A percentile compares a stretch with the other conserved stretches of the same genome.
phyloP scores from a whole-genome alignment of 2,329 filamentous ascomycete genomes.

The Fusarium lateritium region DNA sequence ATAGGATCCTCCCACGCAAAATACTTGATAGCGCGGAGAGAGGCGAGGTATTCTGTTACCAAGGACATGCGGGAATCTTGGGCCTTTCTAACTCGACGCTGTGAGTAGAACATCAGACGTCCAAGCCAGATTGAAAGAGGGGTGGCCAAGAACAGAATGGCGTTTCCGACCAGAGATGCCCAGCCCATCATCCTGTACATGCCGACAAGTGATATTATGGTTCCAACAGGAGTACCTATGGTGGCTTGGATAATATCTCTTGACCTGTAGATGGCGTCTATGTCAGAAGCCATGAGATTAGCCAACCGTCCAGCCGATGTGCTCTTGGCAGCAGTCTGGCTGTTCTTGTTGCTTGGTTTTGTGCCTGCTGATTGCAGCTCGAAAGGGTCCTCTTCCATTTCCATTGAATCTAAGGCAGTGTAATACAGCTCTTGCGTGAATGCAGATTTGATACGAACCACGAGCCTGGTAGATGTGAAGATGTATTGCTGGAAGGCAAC shows the following conservation, averaged over 20 bases:
- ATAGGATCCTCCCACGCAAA: slow-evolving; percentile 72
- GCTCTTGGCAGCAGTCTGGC: slow-evolving; percentile 51
- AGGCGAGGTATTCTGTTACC: slow-evolving; percentile 70
- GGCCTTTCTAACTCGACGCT: slow-evolving; percentile 67
- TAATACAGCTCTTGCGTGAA: slow-evolving; percentile 72
- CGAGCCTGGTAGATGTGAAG: slow-evolving; percentile 69
- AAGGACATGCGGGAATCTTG: slow-evolving; percentile 71
- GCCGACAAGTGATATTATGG: slow-evolving; percentile 63
- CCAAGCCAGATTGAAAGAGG: slow-evolving; percentile 67
- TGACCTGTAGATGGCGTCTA: slow-evolving; percentile 67
- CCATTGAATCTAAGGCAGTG: slow-evolving; percentile 69
- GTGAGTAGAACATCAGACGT: slow-evolving; percentile 64
- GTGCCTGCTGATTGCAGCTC: slow-evolving; percentile 43
- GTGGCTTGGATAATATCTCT: slow-evolving; percentile 65
- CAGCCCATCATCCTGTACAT: slow-evolving; percentile 70
- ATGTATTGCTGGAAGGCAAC: slow-evolving; percentile 70
- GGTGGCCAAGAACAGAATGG: slow-evolving; percentile 62
- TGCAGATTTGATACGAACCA: slow-evolving; percentile 69
- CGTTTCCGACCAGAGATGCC: slow-evolving; percentile 67
- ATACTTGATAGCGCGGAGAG: slow-evolving; percentile 72
- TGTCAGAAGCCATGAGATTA: slow-evolving; percentile 72
- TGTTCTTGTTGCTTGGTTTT: slow-evolving; percentile 49
- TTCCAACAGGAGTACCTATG: slow-evolving; percentile 63
- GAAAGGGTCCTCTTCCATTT: slow-evolving; percentile 69
- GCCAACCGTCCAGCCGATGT: slow-evolving; percentile 67